phyloP scores from a whole-genome alignment of 306 rosid species.

The Acacia crassicarpa region DNA sequence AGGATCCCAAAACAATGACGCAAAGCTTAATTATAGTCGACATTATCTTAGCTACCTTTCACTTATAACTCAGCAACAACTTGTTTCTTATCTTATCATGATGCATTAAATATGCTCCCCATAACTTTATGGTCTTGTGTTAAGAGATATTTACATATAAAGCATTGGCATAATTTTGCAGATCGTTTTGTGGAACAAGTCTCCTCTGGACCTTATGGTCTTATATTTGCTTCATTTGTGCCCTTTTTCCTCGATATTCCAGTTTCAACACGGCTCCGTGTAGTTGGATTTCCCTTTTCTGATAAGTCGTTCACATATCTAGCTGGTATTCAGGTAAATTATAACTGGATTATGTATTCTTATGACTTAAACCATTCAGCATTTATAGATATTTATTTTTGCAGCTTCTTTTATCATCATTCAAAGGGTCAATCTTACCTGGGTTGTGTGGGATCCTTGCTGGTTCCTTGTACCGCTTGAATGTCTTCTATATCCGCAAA shows the following conservation, averaged over 20 bases:
- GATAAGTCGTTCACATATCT: conserved; percentile 94
- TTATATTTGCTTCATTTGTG: conserved; percentile 89
- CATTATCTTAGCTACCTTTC: not conserved
- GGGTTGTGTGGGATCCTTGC: conserved; percentile 92
- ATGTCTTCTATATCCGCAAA: conserved; percentile 79
- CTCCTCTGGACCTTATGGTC: conserved; percentile 96
- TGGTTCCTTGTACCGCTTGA: conserved; percentile 83
- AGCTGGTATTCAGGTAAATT: conserved; percentile 90
- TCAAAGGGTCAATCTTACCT: conserved; percentile 87
- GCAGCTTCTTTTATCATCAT: conserved; percentile 94
- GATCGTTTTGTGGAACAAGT: conserved; percentile 70
- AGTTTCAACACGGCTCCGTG: conserved; percentile 80
- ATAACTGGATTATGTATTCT: conserved; percentile 8
- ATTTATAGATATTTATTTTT: conserved; percentile 35
- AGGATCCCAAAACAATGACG: not conserved
- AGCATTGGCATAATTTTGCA: conserved; percentile 39
- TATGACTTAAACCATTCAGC: conserved; percentile 30
- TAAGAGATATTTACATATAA: not conserved
- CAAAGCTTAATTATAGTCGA: not conserved
- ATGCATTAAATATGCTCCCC: not conserved
- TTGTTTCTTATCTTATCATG: not conserved
- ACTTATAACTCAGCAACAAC: not conserved
- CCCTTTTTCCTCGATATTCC: conserved; percentile 98
- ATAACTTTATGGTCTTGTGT: not conserved
- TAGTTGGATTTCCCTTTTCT: conserved; percentile 77